These are phyloP conservation scores for Saccharomycopsis sp. DNA, from an alignment of 805 yeast species.

Conservation along the genomic window DNA sequence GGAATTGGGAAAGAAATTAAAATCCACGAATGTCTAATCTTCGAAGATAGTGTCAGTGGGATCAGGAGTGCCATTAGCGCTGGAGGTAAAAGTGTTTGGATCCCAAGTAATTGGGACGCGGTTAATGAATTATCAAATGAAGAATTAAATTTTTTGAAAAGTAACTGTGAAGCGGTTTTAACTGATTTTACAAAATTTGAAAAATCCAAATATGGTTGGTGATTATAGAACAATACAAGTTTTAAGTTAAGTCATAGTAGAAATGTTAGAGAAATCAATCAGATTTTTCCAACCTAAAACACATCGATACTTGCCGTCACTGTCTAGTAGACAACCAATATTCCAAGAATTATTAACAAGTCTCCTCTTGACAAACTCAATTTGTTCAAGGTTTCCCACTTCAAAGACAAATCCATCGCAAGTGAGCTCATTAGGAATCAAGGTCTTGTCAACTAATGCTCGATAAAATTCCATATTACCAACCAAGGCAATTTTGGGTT, in stretches of 20 bases:
- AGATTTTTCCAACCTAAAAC: constrained; percentile 56
- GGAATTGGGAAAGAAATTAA: constrained; percentile 31
- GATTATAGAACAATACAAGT: background rate
- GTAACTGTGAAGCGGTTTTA: constrained; percentile 1
- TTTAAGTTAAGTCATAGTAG: too few relatives aligned
- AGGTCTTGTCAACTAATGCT: constrained; percentile 39
- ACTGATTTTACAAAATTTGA: constrained; percentile 1
- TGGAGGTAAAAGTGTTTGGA: constrained; percentile 27
- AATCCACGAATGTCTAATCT: constrained; percentile 76
- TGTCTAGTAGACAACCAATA: constrained; percentile 39
- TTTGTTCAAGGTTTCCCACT: constrained; percentile 56
- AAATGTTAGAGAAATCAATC: too few relatives aligned
- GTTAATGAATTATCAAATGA: background rate
- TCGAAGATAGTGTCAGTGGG: constrained; percentile 95
- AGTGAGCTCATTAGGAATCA: constrained; percentile 24
- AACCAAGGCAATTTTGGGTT: constrained; percentile 70
- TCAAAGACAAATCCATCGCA: constrained; percentile 66
- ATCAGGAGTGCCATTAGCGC: constrained; percentile 78
- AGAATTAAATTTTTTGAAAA: background rate
- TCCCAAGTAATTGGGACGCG: constrained; percentile 4
- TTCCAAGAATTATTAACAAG: constrained; percentile 33
- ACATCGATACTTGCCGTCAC: constrained; percentile 43
- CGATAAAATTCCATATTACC: constrained; percentile 68
- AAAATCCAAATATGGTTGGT: constrained; percentile 3
- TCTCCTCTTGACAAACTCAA: constrained; percentile 27